phyloP scores from a whole-genome alignment of 305 asterid genomes.

The Andrographis paniculata region DNA sequence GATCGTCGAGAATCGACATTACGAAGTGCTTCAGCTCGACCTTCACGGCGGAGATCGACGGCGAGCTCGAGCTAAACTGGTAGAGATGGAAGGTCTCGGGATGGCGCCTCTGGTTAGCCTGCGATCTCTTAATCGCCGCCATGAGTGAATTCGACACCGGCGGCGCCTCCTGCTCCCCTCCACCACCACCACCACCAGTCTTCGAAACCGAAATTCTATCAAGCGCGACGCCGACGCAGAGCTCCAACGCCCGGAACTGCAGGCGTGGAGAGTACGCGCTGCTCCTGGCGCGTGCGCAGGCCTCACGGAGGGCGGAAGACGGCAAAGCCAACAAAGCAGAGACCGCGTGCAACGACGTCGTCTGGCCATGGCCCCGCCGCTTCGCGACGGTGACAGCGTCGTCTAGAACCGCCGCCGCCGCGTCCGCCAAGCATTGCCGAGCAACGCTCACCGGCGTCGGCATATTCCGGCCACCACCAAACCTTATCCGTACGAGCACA shows the following conservation, averaged over 20 bases:
- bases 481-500: conserved; percentile 4
- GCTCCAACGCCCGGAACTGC: conserved; percentile 77
- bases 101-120: conserved; percentile 81
- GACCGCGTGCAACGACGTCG: conserved; percentile 75
- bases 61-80: conserved; percentile 40
- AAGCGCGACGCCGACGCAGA: conserved; percentile 67
- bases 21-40: conserved; percentile 81
- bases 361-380: conserved; percentile 78
- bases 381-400: conserved; percentile 74
- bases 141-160: conserved; percentile 75
- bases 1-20: conserved; percentile 83
- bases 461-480: conserved; percentile 67
- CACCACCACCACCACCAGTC: too few species aligned
- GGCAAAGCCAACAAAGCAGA: conserved; percentile 68
- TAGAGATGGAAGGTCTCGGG: conserved; percentile 82
- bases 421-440: conserved; percentile 75
- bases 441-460: conserved; percentile 93
- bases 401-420: conserved; percentile 61
- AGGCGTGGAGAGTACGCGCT: conserved; percentile 67
- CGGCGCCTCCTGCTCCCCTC: conserved; percentile 46
- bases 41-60: conserved; percentile 58
- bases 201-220: conserved; percentile 61
- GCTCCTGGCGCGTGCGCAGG: conserved; percentile 67
- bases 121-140: conserved; percentile 95
- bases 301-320: conserved; percentile 58